Evolutionary conservation across 306 rosid species (phyloP).

Genomic region (Glycyrrhiza uralensis): DNA sequence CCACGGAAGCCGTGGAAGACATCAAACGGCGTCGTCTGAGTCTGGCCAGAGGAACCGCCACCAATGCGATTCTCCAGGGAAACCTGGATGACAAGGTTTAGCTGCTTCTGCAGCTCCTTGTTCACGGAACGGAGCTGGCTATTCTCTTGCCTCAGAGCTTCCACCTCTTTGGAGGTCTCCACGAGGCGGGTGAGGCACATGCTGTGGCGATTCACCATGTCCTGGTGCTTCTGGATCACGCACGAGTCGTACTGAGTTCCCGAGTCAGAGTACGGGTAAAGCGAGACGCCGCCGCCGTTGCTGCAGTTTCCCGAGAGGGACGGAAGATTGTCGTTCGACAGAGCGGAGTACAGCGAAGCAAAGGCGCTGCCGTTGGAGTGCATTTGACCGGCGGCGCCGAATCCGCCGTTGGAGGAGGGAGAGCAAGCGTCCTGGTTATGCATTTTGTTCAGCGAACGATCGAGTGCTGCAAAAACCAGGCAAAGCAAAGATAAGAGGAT

Average conservation of each 20-base stretch:
- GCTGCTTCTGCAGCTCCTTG: conserved; percentile 67
- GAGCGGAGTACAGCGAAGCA: conserved; percentile 44
- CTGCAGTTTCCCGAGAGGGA: conserved; percentile 34
- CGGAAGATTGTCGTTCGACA: conserved; percentile 32
- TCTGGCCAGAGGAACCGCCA: conserved; percentile 32
- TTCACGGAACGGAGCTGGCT: conserved; percentile 58
- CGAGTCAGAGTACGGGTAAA: conserved; percentile 35
- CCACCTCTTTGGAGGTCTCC: conserved; percentile 62
- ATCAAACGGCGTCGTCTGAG: conserved; percentile 33
- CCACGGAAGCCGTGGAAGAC: conserved; percentile 36
- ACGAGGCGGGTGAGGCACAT: conserved; percentile 72
- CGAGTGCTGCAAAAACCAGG: conserved; percentile 11
- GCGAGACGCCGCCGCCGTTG: conserved; percentile 21
- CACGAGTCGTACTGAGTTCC: conserved; percentile 42
- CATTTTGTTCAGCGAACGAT: conserved; percentile 36
- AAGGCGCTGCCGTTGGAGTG: conserved; percentile 30
- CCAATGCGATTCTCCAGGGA: conserved; percentile 40
- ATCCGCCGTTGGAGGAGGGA: conserved; percentile 38
- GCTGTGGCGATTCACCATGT: conserved; percentile 80
- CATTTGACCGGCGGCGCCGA: conserved; percentile 33
- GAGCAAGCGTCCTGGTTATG: conserved; percentile 42
- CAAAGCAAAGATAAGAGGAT: neutral
- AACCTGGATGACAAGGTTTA: conserved; percentile 58
- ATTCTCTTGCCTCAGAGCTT: conserved; percentile 70
- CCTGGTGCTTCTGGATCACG: conserved; percentile 73